phyloP scores from a whole-genome alignment of 805 yeast genomes.

The Yamadazyma sp. region DNA sequence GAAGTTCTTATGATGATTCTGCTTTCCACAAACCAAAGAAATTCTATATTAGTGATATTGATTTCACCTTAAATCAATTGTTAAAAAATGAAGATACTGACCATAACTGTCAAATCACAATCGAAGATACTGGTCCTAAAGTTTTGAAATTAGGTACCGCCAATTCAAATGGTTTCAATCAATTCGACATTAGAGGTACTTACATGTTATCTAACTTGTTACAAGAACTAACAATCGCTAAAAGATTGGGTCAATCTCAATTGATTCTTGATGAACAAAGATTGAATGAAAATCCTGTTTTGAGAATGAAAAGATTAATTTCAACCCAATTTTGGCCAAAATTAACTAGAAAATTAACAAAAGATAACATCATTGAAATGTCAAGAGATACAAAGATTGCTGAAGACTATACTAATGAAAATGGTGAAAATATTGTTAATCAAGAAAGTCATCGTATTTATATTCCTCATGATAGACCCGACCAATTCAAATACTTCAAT shows the following conservation, averaged over 20 bases:
- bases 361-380: conserved; percentile 59
- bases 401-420: conserved; percentile 39
- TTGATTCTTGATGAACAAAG: conserved; percentile 80
- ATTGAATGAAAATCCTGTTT: conserved; percentile 83
- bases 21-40: conserved; percentile 32
- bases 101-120: conserved; percentile 63
- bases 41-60: conserved; percentile 74
- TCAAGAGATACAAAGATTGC: conserved; percentile 76
- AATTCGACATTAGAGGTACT: conserved; percentile 77
- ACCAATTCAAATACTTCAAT: conserved; percentile 68
- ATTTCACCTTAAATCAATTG: conserved; percentile 65
- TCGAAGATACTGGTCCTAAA: conserved; percentile 32
- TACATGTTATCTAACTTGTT: conserved; percentile 82
- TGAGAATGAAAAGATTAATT: conserved; percentile 69
- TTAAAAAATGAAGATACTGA: conserved; percentile 82
- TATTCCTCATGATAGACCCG: conserved; percentile 64
- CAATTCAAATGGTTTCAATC: conserved; percentile 77
- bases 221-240: conserved; percentile 87
- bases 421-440: conserved; percentile 30
- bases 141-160: conserved; percentile 51
- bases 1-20: conserved; percentile 32
- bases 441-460: conserved; percentile 72
- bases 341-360: conserved; percentile 69
- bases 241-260: conserved; percentile 71
- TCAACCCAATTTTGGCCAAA: conserved; percentile 76